Evolutionary conservation across 495 filamentous ascomycete genomes (phyloP).

Genomic region (Aspergillus panamensis): DNA sequence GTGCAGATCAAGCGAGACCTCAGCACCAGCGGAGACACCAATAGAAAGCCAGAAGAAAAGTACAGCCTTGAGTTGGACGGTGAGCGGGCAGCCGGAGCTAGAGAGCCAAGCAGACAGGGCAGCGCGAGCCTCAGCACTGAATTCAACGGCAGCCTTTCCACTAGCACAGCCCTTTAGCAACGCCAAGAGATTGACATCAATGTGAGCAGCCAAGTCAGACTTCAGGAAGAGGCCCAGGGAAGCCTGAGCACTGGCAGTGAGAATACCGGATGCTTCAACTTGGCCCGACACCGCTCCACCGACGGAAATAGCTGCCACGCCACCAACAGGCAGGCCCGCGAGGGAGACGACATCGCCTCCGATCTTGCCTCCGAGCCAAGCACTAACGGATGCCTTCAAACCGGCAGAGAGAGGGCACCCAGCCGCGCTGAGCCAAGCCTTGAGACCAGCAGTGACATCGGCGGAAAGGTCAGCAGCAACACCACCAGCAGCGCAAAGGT

Average conservation of each 20-base stretch:
- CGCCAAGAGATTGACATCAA: conserved; percentile 24
- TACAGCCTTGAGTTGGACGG: conserved; percentile 42
- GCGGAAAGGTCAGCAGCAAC: conserved; percentile 31
- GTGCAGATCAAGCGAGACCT: conserved; percentile 30
- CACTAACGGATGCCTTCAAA: conserved; percentile 34
- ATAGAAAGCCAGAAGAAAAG: conserved; percentile 44
- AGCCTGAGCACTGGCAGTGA: conserved; percentile 32
- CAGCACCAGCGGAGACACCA: conserved; percentile 24
- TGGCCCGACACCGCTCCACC: conserved; percentile 34
- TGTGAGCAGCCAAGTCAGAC: conserved; percentile 30
- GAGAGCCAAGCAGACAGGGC: conserved; percentile 41
- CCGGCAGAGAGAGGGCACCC: conserved; percentile 31
- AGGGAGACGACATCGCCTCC: conserved; percentile 30
- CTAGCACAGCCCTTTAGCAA: conserved; percentile 31
- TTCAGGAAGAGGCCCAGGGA: conserved; percentile 38
- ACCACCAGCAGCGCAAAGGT: conserved; percentile 40
- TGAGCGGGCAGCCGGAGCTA: conserved; percentile 35
- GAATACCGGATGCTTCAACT: conserved; percentile 32
- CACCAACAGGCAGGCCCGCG: conserved; percentile 29
- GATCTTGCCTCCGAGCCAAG: conserved; percentile 36
- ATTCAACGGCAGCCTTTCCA: conserved; percentile 31
- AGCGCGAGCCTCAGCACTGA: conserved; percentile 32
- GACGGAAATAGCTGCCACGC: conserved; percentile 34
- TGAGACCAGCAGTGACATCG: conserved; percentile 35
- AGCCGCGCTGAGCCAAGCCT: conserved; percentile 30